Percentiles rank a stretch among this genome's conserved stretches.
These are phyloP conservation scores for Phaeotremella fagi DNA, from an alignment of 768 basidiomycete genomes.

Conservation along the genomic window DNA sequence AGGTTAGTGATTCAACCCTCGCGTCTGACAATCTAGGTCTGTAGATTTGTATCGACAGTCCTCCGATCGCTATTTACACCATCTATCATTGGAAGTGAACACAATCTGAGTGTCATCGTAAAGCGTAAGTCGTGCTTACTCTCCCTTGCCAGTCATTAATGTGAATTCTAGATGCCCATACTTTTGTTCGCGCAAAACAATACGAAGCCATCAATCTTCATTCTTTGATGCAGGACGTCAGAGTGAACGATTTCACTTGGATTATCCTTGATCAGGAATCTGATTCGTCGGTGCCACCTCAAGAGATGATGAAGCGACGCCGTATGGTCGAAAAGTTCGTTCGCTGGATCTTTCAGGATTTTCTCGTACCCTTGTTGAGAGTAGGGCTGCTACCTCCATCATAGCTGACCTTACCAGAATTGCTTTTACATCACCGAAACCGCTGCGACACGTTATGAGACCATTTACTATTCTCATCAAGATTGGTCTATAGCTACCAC, in stretches of 20 bases:
- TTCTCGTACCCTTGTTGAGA: conserved; percentile 71
- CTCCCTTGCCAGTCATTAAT: neutral
- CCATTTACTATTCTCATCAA: conserved; percentile 89
- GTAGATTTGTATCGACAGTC: conserved; percentile 10
- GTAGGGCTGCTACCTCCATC: conserved; percentile 51
- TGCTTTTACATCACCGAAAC: conserved; percentile 94
- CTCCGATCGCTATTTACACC: conserved; percentile 34
- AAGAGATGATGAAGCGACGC: conserved; percentile 69
- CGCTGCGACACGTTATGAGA: conserved; percentile 70
- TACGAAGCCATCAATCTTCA: conserved; percentile 78
- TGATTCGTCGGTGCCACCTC: conserved; percentile 52
- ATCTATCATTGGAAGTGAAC: conserved; percentile 14
- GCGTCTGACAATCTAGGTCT: conserved; percentile 14
- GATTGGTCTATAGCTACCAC: conserved; percentile 82
- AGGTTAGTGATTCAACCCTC: neutral
- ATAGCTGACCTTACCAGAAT: conserved; percentile 55
- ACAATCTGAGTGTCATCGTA: conserved; percentile 10
- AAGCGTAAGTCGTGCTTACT: conserved; percentile 6
- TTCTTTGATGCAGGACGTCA: conserved; percentile 68
- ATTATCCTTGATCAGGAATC: conserved; percentile 47
- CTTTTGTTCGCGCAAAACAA: conserved; percentile 70
- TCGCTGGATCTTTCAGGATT: conserved; percentile 91
- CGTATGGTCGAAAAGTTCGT: conserved; percentile 80
- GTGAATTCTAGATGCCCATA: conserved; percentile 59
- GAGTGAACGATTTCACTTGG: conserved; percentile 74